Evolutionary conservation across 1,284 basidiomycete genomes (phyloP).

Genomic region (Pterulicium gracile): DNA sequence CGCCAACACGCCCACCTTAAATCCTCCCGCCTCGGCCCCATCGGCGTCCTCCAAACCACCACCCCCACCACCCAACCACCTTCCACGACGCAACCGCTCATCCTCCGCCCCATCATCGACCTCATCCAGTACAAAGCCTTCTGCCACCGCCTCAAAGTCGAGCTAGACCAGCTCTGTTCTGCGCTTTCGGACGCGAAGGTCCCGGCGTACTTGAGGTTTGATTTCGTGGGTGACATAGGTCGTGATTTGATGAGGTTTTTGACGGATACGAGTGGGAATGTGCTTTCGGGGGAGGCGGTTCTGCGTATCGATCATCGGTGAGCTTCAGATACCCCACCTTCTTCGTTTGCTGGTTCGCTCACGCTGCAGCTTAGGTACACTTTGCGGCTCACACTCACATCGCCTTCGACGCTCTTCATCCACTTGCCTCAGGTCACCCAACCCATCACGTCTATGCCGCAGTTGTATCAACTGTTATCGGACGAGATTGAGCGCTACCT

Average conservation of each 20-base stretch:
- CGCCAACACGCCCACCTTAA: constrained; percentile 46
- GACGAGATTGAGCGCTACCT: constrained; percentile 66
- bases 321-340: constrained; percentile 9
- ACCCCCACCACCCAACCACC: background rate
- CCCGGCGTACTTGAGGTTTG: constrained; percentile 44
- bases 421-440: constrained; percentile 70
- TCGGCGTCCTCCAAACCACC: constrained; percentile 14
- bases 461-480: constrained; percentile 59
- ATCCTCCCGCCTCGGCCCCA: constrained; percentile 32
- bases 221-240: constrained; percentile 57
- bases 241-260: constrained; percentile 40
- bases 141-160: constrained; percentile 45
- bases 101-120: constrained; percentile 64
- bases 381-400: constrained; percentile 58
- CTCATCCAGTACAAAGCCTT: constrained; percentile 68
- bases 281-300: constrained; percentile 55
- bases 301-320: constrained; percentile 59
- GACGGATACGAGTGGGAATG: constrained; percentile 21
- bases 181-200: constrained; percentile 46
- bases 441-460: constrained; percentile 58
- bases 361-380: constrained; percentile 40
- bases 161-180: constrained; percentile 38
- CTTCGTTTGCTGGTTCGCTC: constrained; percentile 2
- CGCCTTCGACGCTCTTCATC: constrained; percentile 59
- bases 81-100: constrained; percentile 16